Conservation (phyloP, 176 grass and related monocot genomes). For the Canna indica region DNA sequence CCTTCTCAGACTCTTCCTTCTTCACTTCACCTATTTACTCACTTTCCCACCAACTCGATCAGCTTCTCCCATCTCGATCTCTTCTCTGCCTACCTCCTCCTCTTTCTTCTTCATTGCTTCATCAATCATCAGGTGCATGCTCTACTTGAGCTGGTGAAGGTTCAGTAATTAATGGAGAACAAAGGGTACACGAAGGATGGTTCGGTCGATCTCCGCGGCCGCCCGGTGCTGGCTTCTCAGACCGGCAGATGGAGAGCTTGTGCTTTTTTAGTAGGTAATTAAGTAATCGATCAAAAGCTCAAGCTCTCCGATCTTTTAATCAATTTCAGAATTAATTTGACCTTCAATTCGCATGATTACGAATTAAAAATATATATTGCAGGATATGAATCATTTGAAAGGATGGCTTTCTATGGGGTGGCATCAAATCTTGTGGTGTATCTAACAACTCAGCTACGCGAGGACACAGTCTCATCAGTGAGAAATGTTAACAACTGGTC, state of each 20-base stretch:
- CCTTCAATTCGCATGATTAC: not conserved
- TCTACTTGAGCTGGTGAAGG: not conserved
- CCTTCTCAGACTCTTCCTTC: too few relatives aligned
- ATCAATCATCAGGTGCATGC: too few relatives aligned
- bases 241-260: slow-evolving; percentile 76
- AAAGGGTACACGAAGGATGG: slow-evolving; percentile 47
- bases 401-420: slow-evolving; percentile 82
- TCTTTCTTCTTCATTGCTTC: too few relatives aligned
- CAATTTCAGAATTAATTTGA: not conserved
- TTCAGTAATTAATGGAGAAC: not conserved
- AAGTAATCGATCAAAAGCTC: not conserved
- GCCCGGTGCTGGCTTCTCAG: slow-evolving; percentile 31
- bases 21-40: too few relatives aligned
- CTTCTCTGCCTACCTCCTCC: too few relatives aligned
- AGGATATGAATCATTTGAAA: slow-evolving; percentile 75
- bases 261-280: slow-evolving; percentile 53
- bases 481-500: slow-evolving; percentile 74
- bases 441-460: slow-evolving; percentile 53
- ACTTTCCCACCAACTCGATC: too few relatives aligned
- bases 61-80: too few relatives aligned
- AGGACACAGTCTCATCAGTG: slow-evolving; percentile 64
- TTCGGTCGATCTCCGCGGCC: slow-evolving; percentile 52
- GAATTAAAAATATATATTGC: not conserved
- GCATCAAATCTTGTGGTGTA: slow-evolving; percentile 79
- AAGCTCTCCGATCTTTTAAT: not conserved